A percentile compares a stretch with the other conserved stretches of the same genome.
Conservation (phyloP, 441 rosid species). For the Gossypium gossypioides region DNA sequence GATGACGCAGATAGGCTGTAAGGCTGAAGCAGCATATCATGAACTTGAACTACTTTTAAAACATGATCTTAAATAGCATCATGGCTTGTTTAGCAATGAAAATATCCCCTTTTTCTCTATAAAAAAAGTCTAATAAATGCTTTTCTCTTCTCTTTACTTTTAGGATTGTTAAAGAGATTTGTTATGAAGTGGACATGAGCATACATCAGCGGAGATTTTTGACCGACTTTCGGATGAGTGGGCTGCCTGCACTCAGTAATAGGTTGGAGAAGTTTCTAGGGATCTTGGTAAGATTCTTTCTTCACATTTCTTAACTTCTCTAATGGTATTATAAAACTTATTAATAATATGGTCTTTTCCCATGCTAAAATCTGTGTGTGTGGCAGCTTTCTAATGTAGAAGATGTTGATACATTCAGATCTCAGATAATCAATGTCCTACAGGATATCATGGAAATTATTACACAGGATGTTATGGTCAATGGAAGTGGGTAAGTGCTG, state of each 20-base stretch:
- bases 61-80: neutral
- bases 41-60: slow-evolving; percentile 3
- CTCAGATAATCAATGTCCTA: slow-evolving; percentile 78
- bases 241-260: slow-evolving; percentile 67
- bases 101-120: slow-evolving; percentile 10
- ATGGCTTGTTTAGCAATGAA: neutral
- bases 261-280: slow-evolving; percentile 71
- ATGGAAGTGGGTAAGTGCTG: slow-evolving; percentile 67
- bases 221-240: slow-evolving; percentile 53
- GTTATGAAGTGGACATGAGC: slow-evolving; percentile 43
- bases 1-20: slow-evolving; percentile 64
- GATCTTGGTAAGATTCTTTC: slow-evolving; percentile 48
- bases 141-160: slow-evolving; percentile 11
- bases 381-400: slow-evolving; percentile 46
- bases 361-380: neutral
- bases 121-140: slow-evolving; percentile 13
- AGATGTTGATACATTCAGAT: slow-evolving; percentile 31
- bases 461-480: slow-evolving; percentile 59
- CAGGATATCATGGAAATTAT: slow-evolving; percentile 91
- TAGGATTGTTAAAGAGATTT: slow-evolving; percentile 51
- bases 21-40: slow-evolving; percentile 13
- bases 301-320: slow-evolving; percentile 2
- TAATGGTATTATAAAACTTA: neutral
- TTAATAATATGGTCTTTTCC: neutral
- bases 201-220: slow-evolving; percentile 45